These are phyloP conservation scores for Salicornia ramosissima DNA, from an alignment of 148 eudicot species.

Conservation along the genomic window DNA sequence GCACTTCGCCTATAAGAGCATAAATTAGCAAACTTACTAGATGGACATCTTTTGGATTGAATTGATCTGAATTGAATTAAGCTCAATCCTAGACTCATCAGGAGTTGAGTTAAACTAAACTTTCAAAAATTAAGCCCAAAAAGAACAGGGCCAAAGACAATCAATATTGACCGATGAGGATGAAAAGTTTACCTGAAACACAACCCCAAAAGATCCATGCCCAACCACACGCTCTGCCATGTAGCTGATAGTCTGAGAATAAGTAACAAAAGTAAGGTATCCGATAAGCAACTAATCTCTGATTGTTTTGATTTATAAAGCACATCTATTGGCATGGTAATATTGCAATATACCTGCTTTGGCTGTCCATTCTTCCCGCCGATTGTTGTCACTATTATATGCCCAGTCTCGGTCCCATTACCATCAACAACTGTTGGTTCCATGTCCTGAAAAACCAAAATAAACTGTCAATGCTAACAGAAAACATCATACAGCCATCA, in stretches of 20 bases:
- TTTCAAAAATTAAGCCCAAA: no score
- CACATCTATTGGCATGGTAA: constrained; percentile 5
- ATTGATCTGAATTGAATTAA: no score
- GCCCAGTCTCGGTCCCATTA: constrained; percentile 81
- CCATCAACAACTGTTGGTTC: constrained; percentile 67
- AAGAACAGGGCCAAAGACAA: no score
- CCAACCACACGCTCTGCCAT: constrained; percentile 69
- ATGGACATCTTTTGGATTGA: no score
- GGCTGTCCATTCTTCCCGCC: constrained; percentile 83
- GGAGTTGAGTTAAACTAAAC: no score
- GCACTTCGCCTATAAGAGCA: constrained; percentile 54
- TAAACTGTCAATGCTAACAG: constrained; percentile 7
- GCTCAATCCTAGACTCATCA: no score
- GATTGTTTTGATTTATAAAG: not conserved
- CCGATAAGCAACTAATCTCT: not conserved
- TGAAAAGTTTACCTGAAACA: constrained; percentile 41
- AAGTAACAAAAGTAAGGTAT: not conserved
- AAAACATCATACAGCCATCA: not conserved
- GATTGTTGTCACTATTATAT: constrained; percentile 71
- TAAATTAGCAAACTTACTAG: constrained; percentile 9
- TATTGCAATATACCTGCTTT: constrained; percentile 49
- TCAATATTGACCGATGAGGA: no score
- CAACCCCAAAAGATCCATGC: constrained; percentile 61
- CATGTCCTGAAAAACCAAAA: constrained; percentile 49
- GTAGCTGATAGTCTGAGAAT: constrained; percentile 52